These are phyloP conservation scores for Huntiella moniliformis DNA, from an alignment of 2,329 filamentous ascomycete species.

Conservation along the genomic window DNA sequence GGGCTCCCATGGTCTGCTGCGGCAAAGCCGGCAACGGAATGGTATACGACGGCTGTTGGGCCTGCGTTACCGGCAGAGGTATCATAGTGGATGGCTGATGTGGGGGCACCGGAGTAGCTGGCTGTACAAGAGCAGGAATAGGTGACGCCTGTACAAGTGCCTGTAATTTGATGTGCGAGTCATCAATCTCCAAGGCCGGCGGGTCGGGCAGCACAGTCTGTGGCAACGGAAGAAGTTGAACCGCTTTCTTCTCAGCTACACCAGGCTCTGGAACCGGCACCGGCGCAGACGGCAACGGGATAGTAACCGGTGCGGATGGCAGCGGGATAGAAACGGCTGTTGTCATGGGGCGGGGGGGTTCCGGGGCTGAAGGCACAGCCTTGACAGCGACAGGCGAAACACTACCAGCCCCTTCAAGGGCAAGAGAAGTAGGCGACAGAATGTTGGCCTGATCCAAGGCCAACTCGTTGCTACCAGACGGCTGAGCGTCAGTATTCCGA, in stretches of 20 bases:
- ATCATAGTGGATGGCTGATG: background rate
- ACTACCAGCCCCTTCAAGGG: background rate
- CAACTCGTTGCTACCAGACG: background rate
- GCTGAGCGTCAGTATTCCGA: background rate
- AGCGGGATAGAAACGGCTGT: background rate
- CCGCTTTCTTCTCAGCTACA: background rate
- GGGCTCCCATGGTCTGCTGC: background rate
- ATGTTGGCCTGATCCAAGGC: background rate
- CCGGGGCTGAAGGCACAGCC: background rate
- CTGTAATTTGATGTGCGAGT: constrained; percentile 5
- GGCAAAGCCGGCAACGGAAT: constrained; percentile 8
- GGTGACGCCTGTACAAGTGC: constrained; percentile 8
- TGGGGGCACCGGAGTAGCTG: background rate
- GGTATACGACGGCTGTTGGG: constrained; percentile 6
- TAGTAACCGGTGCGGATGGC: background rate
- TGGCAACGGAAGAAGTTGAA: background rate
- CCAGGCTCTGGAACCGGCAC: background rate
- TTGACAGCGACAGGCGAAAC: background rate
- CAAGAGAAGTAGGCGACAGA: background rate
- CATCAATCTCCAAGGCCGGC: constrained; percentile 4
- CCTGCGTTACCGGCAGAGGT: background rate
- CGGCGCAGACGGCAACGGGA: background rate
- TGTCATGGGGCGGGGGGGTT: too few relatives aligned
- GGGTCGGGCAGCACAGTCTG: background rate
- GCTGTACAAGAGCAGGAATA: background rate